These are phyloP conservation scores for Arthroderma sp. DNA, from an alignment of 2,329 filamentous ascomycete genomes.

Conservation along the genomic window DNA sequence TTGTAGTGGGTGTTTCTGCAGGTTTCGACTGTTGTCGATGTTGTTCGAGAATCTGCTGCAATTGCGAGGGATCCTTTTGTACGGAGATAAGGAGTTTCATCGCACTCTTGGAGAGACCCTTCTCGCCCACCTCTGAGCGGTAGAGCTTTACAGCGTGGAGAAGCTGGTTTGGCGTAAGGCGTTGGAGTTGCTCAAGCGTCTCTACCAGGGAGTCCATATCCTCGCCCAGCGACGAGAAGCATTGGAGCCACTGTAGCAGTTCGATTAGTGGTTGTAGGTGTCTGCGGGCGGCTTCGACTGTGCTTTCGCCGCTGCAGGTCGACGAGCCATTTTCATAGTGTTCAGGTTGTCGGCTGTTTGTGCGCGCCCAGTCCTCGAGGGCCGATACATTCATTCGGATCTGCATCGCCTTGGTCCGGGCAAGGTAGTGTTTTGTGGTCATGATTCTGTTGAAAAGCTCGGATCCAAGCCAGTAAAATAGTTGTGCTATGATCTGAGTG, in stretches of 20 bases:
- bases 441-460: conserved; percentile 98
- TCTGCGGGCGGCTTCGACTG: conserved; percentile 66
- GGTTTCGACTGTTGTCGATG: conserved; percentile 24
- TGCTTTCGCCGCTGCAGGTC: conserved; percentile 71
- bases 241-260: conserved; percentile 92
- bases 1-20: conserved; percentile 11
- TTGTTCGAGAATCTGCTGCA: conserved; percentile 24
- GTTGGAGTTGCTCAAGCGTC: conserved; percentile 78
- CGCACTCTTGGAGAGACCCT: conserved; percentile 74
- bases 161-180: conserved; percentile 74
- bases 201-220: conserved; percentile 79
- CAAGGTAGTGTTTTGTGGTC: conserved; percentile 87
- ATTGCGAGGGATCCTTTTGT: conserved; percentile 59
- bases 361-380: conserved; percentile 88
- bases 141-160: conserved; percentile 90
- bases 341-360: conserved; percentile 86
- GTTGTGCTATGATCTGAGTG: conserved; percentile 77
- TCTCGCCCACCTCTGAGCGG: conserved; percentile 87
- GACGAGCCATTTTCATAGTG: conserved; percentile 91
- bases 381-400: conserved; percentile 97
- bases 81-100: conserved; percentile 74
- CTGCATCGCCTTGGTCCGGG: conserved; percentile 97
- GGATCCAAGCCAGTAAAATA: conserved; percentile 91
- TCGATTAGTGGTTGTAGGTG: conserved; percentile 88
- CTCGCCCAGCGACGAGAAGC: conserved; percentile 86